Evolutionary conservation across 768 basidiomycete species (phyloP).

Genomic region (Amanita brunnescens): DNA sequence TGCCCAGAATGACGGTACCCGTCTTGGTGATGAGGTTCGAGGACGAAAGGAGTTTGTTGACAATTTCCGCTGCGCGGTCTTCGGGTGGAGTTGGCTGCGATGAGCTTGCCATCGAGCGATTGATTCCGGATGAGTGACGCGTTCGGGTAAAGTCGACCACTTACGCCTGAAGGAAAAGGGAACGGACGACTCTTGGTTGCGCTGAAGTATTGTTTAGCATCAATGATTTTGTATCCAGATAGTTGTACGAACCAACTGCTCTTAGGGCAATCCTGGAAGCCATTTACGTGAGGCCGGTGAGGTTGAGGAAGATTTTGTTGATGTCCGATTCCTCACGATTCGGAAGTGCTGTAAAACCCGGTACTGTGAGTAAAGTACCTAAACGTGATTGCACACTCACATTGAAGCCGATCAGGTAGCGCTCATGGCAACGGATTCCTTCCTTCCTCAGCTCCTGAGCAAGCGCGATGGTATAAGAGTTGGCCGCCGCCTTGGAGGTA

Average conservation of each 20-base stretch:
- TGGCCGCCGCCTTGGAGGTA: no score
- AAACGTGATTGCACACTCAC: no score
- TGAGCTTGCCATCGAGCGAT: slow-evolving; percentile 57
- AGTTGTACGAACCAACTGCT: slow-evolving; percentile 40
- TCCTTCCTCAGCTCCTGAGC: no score
- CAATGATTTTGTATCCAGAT: neutral
- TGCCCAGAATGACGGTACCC: slow-evolving; percentile 79
- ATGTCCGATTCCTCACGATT: slow-evolving; percentile 1
- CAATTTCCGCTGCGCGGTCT: slow-evolving; percentile 83
- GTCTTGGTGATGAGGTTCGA: slow-evolving; percentile 92
- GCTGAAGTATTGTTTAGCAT: slow-evolving; percentile 24
- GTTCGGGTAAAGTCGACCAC: slow-evolving; percentile 12
- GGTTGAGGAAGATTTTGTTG: neutral
- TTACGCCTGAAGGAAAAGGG: slow-evolving; percentile 44
- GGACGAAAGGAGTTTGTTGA: slow-evolving; percentile 80
- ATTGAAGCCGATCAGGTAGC: no score
- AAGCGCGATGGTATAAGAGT: no score
- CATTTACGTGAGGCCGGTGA: slow-evolving; percentile 31
- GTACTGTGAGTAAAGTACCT: no score
- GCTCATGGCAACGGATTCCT: no score
- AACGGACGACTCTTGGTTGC: slow-evolving; percentile 45
- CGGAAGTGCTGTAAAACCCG: no score
- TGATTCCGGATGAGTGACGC: slow-evolving; percentile 19
- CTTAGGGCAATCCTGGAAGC: slow-evolving; percentile 66
- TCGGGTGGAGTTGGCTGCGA: slow-evolving; percentile 63